These are phyloP conservation scores for Cicer cuneatum DNA, from an alignment of 306 rosid genomes.

Conservation along the genomic window DNA sequence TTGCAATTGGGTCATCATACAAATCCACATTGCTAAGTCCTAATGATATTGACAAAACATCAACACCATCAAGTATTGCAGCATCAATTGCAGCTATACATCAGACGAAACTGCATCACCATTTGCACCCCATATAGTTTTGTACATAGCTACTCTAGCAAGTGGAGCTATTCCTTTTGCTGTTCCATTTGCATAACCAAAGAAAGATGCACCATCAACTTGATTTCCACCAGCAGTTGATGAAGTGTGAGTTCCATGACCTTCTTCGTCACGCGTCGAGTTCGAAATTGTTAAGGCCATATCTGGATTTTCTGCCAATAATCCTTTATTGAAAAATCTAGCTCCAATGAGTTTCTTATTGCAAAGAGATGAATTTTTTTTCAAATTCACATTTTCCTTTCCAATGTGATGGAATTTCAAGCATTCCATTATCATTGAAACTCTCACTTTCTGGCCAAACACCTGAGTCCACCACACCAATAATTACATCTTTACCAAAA, in stretches of 20 bases:
- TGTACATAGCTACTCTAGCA: slow-evolving; percentile 75
- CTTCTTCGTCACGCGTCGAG: slow-evolving; percentile 63
- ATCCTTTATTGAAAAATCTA: slow-evolving; percentile 68
- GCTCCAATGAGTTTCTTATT: slow-evolving; percentile 90
- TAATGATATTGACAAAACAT: slow-evolving; percentile 72
- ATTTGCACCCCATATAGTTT: slow-evolving; percentile 57
- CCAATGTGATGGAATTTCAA: slow-evolving; percentile 64
- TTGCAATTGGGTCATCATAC: slow-evolving; percentile 70
- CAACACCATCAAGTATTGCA: slow-evolving; percentile 75
- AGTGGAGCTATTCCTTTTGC: slow-evolving; percentile 60
- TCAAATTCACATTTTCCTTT: slow-evolving; percentile 64
- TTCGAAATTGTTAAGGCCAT: slow-evolving; percentile 30
- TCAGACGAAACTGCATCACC: slow-evolving; percentile 48
- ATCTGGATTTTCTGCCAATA: slow-evolving; percentile 48
- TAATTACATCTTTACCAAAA: slow-evolving; percentile 64
- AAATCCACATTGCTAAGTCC: slow-evolving; percentile 52
- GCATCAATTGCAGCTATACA: slow-evolving; percentile 75
- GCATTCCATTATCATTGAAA: slow-evolving; percentile 58
- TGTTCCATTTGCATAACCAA: slow-evolving; percentile 64
- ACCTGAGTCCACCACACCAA: slow-evolving; percentile 82
- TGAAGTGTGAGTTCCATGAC: slow-evolving; percentile 90
- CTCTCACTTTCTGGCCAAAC: slow-evolving; percentile 80
- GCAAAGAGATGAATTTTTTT: slow-evolving; percentile 56
- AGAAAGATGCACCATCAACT: slow-evolving; percentile 60
- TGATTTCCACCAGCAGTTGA: slow-evolving; percentile 63